Conservation (phyloP, 1,139 yeast species). For the Candida sanyaensis region DNA sequence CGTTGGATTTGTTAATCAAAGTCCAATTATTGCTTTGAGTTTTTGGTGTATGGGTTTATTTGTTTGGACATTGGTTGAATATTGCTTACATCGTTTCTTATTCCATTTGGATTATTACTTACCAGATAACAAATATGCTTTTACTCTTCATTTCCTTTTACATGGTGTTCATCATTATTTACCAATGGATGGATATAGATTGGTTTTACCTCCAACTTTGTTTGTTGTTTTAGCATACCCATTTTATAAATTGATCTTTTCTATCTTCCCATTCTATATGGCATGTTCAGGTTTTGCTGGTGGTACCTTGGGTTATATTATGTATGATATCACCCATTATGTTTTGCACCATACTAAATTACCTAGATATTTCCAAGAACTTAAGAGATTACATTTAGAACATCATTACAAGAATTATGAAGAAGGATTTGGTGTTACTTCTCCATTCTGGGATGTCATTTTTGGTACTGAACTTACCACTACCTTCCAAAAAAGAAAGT, state of each 20-base stretch:
- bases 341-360: conserved; percentile 83
- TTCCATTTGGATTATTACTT: conserved; percentile 88
- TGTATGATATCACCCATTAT: conserved; percentile 86
- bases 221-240: conserved; percentile 52
- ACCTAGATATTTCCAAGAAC: conserved; percentile 72
- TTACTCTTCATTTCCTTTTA: conserved; percentile 81
- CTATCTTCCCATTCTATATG: conserved; percentile 44
- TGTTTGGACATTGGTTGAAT: conserved; percentile 92
- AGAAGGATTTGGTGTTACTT: conserved; percentile 93
- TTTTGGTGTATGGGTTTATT: conserved; percentile 66
- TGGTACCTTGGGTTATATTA: conserved; percentile 88
- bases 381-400: conserved; percentile 90
- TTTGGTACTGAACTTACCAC: conserved; percentile 66
- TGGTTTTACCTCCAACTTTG: conserved; percentile 95
- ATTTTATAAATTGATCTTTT: conserved; percentile 41
- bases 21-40: conserved; percentile 38
- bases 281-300: conserved; percentile 78
- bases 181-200: conserved; percentile 92
- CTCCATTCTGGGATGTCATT: conserved; percentile 89
- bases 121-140: conserved; percentile 76
- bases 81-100: conserved; percentile 81
- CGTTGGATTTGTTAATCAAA: conserved; percentile 40
- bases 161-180: conserved; percentile 97
- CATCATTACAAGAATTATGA: conserved; percentile 98
- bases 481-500: conserved; percentile 37